These are phyloP conservation scores for Pichia kudriavzevii DNA, from an alignment of 1,139 yeast genomes.

Conservation along the genomic window DNA sequence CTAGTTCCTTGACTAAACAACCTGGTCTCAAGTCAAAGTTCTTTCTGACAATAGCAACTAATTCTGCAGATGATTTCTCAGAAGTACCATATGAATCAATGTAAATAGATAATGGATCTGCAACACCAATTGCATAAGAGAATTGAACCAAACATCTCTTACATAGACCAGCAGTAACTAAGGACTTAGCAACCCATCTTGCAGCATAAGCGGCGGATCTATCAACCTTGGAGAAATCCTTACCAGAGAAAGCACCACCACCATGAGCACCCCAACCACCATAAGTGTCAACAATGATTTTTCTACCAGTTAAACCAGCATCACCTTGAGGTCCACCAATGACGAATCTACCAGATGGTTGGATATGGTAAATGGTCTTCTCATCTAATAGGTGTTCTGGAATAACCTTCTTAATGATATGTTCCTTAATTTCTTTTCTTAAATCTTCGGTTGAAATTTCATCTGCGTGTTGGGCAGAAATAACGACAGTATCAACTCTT, in stretches of 20 bases:
- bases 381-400: constrained; percentile 88
- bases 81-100: constrained; percentile 99
- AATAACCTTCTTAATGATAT: constrained; percentile 85
- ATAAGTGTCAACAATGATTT: constrained; percentile 98
- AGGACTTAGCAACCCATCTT: constrained; percentile 99
- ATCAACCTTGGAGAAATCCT: constrained; percentile 99
- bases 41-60: constrained; percentile 81
- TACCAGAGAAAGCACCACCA: constrained; percentile 99
- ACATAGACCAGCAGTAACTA: constrained; percentile 89
- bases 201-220: constrained; percentile 99
- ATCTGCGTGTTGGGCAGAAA: constrained; percentile 97
- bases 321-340: constrained; percentile 99
- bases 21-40: constrained; percentile 99
- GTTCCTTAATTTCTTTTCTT: constrained; percentile 66
- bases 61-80: constrained; percentile 76
- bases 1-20: constrained; percentile 92
- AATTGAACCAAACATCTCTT: constrained; percentile 97
- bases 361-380: constrained; percentile 94
- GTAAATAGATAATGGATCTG: constrained; percentile 96
- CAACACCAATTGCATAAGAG: constrained; percentile 99
- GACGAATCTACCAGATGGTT: constrained; percentile 99
- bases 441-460: constrained; percentile 89
- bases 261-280: constrained; percentile 99
- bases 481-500: constrained; percentile 96
- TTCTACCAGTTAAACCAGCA: constrained; percentile 99